Evolutionary conservation across 768 basidiomycete species (phyloP), one percentile per base, ranked within the genome.

Genomic region (Mycena epipterygia): DNA sequence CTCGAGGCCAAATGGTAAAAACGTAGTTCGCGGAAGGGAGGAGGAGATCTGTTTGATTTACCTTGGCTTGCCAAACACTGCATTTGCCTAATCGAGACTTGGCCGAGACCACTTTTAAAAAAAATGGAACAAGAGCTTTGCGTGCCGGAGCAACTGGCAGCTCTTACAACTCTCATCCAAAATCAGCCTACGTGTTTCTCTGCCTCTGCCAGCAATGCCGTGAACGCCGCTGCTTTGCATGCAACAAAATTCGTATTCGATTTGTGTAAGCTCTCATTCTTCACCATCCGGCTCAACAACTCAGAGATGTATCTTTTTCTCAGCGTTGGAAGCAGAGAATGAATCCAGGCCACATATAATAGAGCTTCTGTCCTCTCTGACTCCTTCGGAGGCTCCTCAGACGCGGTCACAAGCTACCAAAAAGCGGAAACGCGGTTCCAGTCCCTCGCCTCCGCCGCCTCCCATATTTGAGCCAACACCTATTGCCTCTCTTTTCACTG

Each of bases 241-340:
- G 93, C 93, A n/a, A 81, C 91, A 25, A 93, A 94, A 82, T 89
- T 87, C 76, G 79, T 94, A 17, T 96, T 95, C 73, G 92, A 95
- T 79, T 81, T 91, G 58, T 91, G 94, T 94, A 78, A 71, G 90
- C 78, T 41, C 13, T 27, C 21, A 70, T 16, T 53, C 39, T 27
- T 48, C 11, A 25, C 16, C 4, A 41, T 12, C 21, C 25, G 13
- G 35, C 30, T 16, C 37, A 53, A 19, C 30, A 32, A 52, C 39
- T 60, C 58, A 46, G 37, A 11, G 30, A 42, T 59, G n/a, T n/a
- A 29, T 56, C 3, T 56, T 67, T 64, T 46, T 68, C 58, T 59
- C 32, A 37, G 72, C 53, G 21, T 46, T 59, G 95, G 93, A 93
- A 41, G 82, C 91, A 14, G 96, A 98, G 82, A 72, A 77, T 5